Base-by-base conservation (phyloP, 192 early-diverging fungal genomes). In the Coemansia sp. region DNA sequence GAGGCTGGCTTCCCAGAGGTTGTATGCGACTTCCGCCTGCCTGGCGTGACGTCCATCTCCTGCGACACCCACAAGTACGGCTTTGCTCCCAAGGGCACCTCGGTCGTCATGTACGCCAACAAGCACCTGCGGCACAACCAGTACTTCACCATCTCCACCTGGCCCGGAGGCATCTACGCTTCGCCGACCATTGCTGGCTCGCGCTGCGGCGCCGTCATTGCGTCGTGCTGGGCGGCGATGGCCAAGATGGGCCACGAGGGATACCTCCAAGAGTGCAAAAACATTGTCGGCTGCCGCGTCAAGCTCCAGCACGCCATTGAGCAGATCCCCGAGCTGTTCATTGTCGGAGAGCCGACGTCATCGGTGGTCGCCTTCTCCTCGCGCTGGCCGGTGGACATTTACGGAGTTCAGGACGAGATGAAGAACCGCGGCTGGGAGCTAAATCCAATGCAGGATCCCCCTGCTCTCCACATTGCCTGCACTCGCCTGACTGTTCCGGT, bases 61-160 rank as follows among this genome's bases (percentile, higher is more conserved):
- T 92, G 90, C 69, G 96, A 98, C 79, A 93, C 95, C 0, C 96
- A 98, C 87, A 98, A 98, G 83, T 98, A 98, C 66, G 96, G 96
- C 21, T 98, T 98, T 77, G 96, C 96, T 1, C 94, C 96, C 46
- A 98, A 98, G 85, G 96, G 96, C n/a, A 90, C 91, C 5, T 93
- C 90, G 5, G 90, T 97, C 14, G 85, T 97, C 60, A 93, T 97
- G 94, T 98, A 96, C 73, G 82, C 84, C 25, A 74, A 73, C 76
- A 87, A 88, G 67, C 80, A 81, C 46, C 81, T 93, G 54, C 86
- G 95, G 58, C 92, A 90, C 60, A 92, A 89, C 82, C 94, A 96
- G 74, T 98, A 96, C 76, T 97, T 94, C 70, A 84, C 91, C 49
- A 77, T 82, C n/a, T 79, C 93, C 3, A 91, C 94, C 38, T 98